Evolutionary conservation across 306 rosid species (phyloP), one percentile per base, ranked within the genome.

Genomic region (Trifolium dubium): DNA sequence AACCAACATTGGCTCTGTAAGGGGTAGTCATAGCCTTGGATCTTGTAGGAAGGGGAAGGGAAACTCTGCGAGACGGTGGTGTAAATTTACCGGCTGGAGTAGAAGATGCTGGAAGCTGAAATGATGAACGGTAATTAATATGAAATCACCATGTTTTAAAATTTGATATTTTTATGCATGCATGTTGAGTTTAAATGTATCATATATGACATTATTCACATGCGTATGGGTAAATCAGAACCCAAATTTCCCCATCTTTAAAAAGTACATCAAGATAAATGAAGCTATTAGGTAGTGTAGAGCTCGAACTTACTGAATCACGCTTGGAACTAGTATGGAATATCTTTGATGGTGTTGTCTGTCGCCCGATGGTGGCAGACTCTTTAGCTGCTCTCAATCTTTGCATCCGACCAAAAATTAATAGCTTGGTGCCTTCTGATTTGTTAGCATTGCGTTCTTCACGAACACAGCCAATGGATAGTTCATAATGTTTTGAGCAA

Each of bases 21-120:
- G 89, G 83, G 59, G 85, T 79, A 71, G 76, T 51, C 72, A 78
- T 79, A 39, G 78, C 62, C 70, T 30, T 62, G 83, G 77, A 56
- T 82, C 80, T 82, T 41, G 86, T 76, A 12, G 83, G 80, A 59
- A 92, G 75, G 17, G 98, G 97, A 78, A 91, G 87, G n/a, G 98
- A 94, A 29, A 92, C 91, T 71, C 98, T 82, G 23, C 96, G 95
- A 63, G 82, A 74, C 28, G 83, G 60, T 39, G 72, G 69, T 30
- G 70, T 46, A 53, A 78, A 73, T 80, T 83, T 87, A 64, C 69
- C 79, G 3, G 80, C 81, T n/a, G 78, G 75, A 69, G 83, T 67
- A 39, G n/a, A 63, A 54, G 88, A 86, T 79, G 73, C 71, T 1
- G 91, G 91, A 67, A 83, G 79, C 97, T 94, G 87, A 78, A 81